These are phyloP conservation scores for Wickerhamomyces mucosus DNA, from an alignment of 805 yeast species.

Conservation along the genomic window DNA sequence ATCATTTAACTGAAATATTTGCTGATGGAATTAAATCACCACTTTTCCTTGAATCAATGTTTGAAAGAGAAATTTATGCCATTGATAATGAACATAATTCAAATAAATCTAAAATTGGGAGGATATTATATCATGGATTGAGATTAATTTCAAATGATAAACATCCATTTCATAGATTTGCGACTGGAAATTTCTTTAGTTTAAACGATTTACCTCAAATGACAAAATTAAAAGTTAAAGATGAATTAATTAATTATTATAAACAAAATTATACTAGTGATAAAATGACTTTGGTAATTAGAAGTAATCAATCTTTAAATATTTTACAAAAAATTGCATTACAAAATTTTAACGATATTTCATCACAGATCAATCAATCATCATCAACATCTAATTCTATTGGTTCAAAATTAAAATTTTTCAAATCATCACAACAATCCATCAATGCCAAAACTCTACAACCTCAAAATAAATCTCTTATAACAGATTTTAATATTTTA, in stretches of 20 bases:
- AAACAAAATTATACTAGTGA: constrained; percentile 31
- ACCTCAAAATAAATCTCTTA: constrained; percentile 2
- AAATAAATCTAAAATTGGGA: constrained; percentile 35
- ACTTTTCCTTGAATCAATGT: constrained; percentile 30
- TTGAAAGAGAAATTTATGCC: constrained; percentile 46
- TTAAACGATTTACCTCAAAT: constrained; percentile 26
- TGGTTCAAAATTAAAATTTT: constrained; percentile 6
- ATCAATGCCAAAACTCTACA: not conserved
- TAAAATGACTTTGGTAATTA: constrained; percentile 48
- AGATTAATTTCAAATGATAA: constrained; percentile 35
- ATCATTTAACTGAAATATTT: constrained; percentile 37
- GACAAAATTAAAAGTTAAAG: constrained; percentile 27
- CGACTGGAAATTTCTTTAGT: constrained; percentile 55
- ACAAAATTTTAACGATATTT: constrained; percentile 31
- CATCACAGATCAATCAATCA: too few species aligned
- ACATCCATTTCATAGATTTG: constrained; percentile 53
- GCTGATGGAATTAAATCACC: constrained; percentile 44
- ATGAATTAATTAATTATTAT: constrained; percentile 30
- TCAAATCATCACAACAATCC: constrained; percentile 1
- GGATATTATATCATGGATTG: constrained; percentile 49
- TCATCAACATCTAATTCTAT: constrained; percentile 2
- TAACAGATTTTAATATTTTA: constrained; percentile 10
- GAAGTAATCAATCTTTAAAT: constrained; percentile 60
- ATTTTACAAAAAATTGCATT: constrained; percentile 42
- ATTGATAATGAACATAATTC: constrained; percentile 58